Evolutionary conservation across 78 protist species (phyloP), one percentile per base, ranked within the genome.

Genomic region (Dictyostelium intermedium): DNA sequence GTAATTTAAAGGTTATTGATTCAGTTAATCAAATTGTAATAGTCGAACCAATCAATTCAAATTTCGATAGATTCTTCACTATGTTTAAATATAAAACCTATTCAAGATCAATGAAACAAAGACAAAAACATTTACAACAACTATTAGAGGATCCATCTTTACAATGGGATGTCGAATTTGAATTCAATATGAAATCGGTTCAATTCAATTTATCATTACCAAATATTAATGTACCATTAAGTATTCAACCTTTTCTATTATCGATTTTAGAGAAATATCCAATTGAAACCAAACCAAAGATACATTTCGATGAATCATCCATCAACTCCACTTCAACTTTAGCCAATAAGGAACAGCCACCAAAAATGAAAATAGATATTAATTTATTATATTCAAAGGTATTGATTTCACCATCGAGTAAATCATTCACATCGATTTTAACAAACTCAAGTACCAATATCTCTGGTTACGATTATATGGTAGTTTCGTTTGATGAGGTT

Each of bases 21-120:
- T n/a, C 82, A 23, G n/a, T 41, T 11, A 77, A 77, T 34, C 14
- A 39, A n/a, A 43, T 77, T 43, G 34, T n/a, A 6, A 20, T 77
- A 0, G 2, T 77, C 11, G 56, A 77, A n/a, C 82, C 82, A 77
- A 77, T 35, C 27, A 20, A 27, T n/a, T 39, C 82, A 77, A 73
- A 73, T 73, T 10, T 20, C 2, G 82, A 77, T 43, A 77, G 32
- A 41, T 77, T 77, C 82, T 77, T 77, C 41, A 77, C 60, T 11
- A 77, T 77, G 82, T 77, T 77, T 41, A 77, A 77, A 77, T 77
- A 77, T 43, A 77, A 35, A 41, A 77, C 82, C n/a, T 66, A 66
- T 25, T 27, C 74, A 25, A 66, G 74, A 66, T 66, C 74, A 66
- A 23, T 66, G 5, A 66, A 66, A 66, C 35, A 66, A 27, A 66